phyloP scores from a whole-genome alignment of 805 yeast genomes.

The Lipomyces mesembrius region DNA sequence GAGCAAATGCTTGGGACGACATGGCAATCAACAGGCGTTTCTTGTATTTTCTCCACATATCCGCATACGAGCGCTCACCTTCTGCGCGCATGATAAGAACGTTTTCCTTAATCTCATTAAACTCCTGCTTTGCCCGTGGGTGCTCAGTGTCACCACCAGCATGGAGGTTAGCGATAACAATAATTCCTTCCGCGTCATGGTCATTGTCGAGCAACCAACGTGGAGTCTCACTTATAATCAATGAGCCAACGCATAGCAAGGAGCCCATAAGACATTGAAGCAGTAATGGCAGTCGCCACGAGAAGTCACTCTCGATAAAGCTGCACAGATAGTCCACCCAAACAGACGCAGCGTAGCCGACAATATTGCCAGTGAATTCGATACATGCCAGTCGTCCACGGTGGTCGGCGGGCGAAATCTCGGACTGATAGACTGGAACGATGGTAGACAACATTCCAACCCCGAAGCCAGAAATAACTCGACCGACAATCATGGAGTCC shows the following conservation, averaged over 20 bases:
- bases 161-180: constrained; percentile 81
- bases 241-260: constrained; percentile 71
- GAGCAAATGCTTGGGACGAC: constrained; percentile 91
- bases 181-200: constrained; percentile 75
- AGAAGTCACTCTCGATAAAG: constrained; percentile 59
- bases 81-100: constrained; percentile 77
- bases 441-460: constrained; percentile 83
- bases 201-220: constrained; percentile 88
- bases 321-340: constrained; percentile 86
- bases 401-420: constrained; percentile 83
- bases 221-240: constrained; percentile 83
- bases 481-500: constrained; percentile 65
- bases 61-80: constrained; percentile 74
- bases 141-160: constrained; percentile 77
- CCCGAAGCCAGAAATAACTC: constrained; percentile 82
- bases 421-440: constrained; percentile 87
- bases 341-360: constrained; percentile 80
- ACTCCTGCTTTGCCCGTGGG: constrained; percentile 71
- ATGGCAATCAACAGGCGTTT: constrained; percentile 84
- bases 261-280: constrained; percentile 77
- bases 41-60: constrained; percentile 76
- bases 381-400: constrained; percentile 85
- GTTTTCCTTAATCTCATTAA: constrained; percentile 77
- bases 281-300: constrained; percentile 82
- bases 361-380: constrained; percentile 83